Conservation (phyloP, 495 filamentous ascomycete genomes). For the Penicillium waksmanii region DNA sequence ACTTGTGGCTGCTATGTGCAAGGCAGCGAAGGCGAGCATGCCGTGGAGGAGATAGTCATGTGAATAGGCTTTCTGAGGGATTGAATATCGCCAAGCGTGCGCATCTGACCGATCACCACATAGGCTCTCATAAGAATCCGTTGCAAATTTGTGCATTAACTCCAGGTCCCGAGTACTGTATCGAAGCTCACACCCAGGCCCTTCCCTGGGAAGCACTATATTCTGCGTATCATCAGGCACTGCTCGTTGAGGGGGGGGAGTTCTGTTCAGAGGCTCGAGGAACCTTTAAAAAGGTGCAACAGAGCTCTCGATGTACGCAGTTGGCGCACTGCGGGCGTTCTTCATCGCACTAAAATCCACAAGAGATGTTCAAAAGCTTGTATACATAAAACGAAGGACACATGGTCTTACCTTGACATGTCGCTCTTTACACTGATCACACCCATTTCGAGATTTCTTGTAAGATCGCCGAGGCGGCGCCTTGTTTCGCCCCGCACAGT, state of each 20-base stretch:
- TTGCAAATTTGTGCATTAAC: slow-evolving; percentile 24
- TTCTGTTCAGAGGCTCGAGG: background rate
- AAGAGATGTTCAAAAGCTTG: background rate
- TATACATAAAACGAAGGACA: background rate
- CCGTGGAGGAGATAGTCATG: background rate
- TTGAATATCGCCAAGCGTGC: background rate
- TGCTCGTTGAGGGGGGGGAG: background rate
- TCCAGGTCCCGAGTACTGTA: slow-evolving; percentile 14
- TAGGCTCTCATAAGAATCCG: slow-evolving; percentile 18
- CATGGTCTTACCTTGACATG: background rate
- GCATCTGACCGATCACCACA: slow-evolving; percentile 28
- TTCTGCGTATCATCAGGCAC: background rate
- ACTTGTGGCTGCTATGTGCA: background rate
- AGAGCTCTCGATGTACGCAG: background rate
- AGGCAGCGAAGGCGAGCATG: background rate
- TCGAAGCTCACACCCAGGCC: background rate
- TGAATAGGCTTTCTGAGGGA: background rate
- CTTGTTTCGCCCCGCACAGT: background rate
- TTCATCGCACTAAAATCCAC: background rate
- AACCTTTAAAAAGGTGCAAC: background rate
- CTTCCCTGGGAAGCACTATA: background rate
- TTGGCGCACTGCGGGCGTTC: background rate
- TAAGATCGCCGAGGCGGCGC: slow-evolving; percentile 4
- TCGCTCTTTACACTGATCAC: slow-evolving; percentile 1
- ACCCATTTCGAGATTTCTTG: background rate